phyloP scores from a whole-genome alignment of 2,329 filamentous ascomycete genomes.

The Huntiella bhutanensis region DNA sequence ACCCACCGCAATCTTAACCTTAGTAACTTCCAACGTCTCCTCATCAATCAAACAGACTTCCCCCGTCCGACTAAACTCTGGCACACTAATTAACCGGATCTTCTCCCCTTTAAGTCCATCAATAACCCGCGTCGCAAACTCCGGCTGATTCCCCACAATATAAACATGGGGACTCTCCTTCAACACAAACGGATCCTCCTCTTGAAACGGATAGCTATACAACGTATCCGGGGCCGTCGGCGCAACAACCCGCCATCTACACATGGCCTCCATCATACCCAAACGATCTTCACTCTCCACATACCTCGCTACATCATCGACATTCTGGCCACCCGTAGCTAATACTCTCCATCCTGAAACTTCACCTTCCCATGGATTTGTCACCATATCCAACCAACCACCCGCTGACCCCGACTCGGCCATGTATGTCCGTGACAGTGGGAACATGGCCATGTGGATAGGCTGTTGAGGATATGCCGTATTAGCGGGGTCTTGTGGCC shows the following conservation, averaged over 20 bases:
- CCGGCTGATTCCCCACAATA: conserved; percentile 70
- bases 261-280: conserved; percentile 85
- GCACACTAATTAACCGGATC: conserved; percentile 66
- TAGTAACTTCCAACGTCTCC: conserved; percentile 64
- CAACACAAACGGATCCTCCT: conserved; percentile 79
- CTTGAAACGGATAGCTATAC: conserved; percentile 93
- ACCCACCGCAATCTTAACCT: conserved; percentile 35
- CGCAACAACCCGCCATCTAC: conserved; percentile 76
- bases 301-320: conserved; percentile 89
- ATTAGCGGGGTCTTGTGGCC: conserved; percentile 70
- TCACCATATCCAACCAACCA: conserved; percentile 66
- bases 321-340: conserved; percentile 76
- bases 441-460: conserved; percentile 84
- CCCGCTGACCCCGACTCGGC: conserved; percentile 21
- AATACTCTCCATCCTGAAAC: conserved; percentile 78
- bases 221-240: conserved; percentile 92
- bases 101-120: conserved; percentile 46
- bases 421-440: conserved; percentile 50
- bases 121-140: conserved; percentile 54
- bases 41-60: conserved; percentile 70
- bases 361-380: conserved; percentile 85
- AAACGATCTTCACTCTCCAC: conserved; percentile 59
- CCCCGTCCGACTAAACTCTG: conserved; percentile 58
- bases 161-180: conserved; percentile 75
- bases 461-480: conserved; percentile 80